Conservation (phyloP, 345 rosid genomes). For the Moricandia moricandioides region DNA sequence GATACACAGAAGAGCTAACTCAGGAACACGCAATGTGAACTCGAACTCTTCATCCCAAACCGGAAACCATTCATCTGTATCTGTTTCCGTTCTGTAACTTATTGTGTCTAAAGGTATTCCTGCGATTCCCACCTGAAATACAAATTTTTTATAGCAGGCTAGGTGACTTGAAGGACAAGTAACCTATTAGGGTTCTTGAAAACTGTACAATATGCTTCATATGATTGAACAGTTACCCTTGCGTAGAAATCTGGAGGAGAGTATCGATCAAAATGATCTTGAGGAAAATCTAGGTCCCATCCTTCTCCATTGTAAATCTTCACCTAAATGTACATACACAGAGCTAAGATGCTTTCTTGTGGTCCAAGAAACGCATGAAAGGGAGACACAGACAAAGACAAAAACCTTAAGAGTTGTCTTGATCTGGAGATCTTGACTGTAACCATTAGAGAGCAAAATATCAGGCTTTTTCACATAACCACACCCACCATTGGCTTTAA, state of each 20-base stretch:
- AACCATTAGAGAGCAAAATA: constrained; percentile 44
- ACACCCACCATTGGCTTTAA: constrained; percentile 77
- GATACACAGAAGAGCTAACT: constrained; percentile 64
- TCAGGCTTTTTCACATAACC: constrained; percentile 85
- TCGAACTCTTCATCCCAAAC: constrained; percentile 80
- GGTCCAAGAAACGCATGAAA: constrained; percentile 7
- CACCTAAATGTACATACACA: constrained; percentile 21
- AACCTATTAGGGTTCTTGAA: neutral
- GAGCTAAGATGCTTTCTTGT: constrained; percentile 11
- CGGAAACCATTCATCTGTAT: constrained; percentile 72
- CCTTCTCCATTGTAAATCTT: constrained; percentile 80
- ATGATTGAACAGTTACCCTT: constrained; percentile 42
- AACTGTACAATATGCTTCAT: neutral
- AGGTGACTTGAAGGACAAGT: neutral
- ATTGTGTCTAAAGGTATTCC: constrained; percentile 67
- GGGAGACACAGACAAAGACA: neutral
- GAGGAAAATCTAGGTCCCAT: constrained; percentile 72
- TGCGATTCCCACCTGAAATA: constrained; percentile 51
- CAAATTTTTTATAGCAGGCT: neutral
- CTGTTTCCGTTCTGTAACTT: constrained; percentile 63
- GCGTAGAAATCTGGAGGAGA: constrained; percentile 87
- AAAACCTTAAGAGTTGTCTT: constrained; percentile 57
- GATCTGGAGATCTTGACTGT: constrained; percentile 32
- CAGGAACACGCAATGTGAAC: constrained; percentile 72
- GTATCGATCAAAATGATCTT: constrained; percentile 61